These are phyloP conservation scores for Backusella morwellensis DNA, from an alignment of 192 early-diverging fungal genomes.

Conservation along the genomic window DNA sequence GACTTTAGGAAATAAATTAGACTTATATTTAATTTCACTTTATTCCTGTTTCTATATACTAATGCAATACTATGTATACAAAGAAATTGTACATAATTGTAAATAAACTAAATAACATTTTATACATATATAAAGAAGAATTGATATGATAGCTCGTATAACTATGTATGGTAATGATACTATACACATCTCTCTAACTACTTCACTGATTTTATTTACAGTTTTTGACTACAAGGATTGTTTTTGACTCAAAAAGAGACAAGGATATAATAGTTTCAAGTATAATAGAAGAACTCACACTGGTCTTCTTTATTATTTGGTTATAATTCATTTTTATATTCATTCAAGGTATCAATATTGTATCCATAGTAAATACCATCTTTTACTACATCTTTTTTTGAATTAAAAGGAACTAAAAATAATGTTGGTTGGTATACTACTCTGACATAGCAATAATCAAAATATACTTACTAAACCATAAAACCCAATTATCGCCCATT, in stretches of 20 bases:
- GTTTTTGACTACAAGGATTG: not conserved
- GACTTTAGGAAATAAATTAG: not conserved
- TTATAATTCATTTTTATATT: not conserved
- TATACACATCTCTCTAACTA: too few relatives aligned
- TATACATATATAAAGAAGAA: not conserved
- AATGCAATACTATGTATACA: not conserved
- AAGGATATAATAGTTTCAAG: not conserved
- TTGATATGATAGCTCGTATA: not conserved
- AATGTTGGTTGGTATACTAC: not conserved
- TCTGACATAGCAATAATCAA: too few relatives aligned
- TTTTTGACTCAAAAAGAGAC: not conserved
- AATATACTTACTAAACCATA: constrained; percentile 49
- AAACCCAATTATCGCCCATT: constrained; percentile 46
- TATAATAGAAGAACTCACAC: not conserved
- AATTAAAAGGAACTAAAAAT: constrained; percentile 13
- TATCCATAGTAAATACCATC: constrained; percentile 13
- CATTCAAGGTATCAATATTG: not conserved
- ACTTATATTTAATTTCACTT: not conserved
- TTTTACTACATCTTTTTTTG: not conserved
- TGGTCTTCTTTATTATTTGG: not conserved
- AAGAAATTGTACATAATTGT: not conserved
- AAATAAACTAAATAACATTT: not conserved
- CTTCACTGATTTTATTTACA: not conserved
- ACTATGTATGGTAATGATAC: too few relatives aligned
- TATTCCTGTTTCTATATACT: not conserved